Percentiles rank a stretch among this genome's conserved stretches.
These are phyloP conservation scores for Leptographium procerum DNA, from an alignment of 2,329 filamentous ascomycete species.

Conservation along the genomic window DNA sequence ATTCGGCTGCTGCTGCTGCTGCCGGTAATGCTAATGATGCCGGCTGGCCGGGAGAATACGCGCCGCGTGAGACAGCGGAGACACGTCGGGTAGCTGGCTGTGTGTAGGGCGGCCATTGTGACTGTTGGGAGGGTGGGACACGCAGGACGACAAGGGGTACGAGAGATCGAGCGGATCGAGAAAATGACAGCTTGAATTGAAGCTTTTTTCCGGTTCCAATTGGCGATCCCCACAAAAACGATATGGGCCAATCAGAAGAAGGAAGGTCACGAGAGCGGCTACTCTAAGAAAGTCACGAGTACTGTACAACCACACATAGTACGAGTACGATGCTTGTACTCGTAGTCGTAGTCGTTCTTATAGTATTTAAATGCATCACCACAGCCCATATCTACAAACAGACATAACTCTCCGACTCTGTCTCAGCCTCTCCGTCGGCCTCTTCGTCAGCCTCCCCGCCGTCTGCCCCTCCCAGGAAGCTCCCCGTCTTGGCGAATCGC, in stretches of 20 bases:
- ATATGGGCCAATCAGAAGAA: not conserved
- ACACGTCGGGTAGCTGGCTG: conserved; percentile 9
- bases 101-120: not conserved
- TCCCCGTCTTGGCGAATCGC: conserved; percentile 6
- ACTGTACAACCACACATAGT: too few species aligned
- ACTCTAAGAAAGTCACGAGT: too few species aligned
- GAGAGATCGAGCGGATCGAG: too few species aligned
- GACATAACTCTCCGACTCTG: not conserved
- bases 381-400: not conserved
- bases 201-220: not conserved
- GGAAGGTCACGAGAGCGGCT: too few species aligned
- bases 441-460: not conserved
- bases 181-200: not conserved
- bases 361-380: too few species aligned
- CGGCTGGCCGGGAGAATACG: not conserved
- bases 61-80: conserved; percentile 5
- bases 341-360: too few species aligned
- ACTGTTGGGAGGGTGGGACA: not conserved
- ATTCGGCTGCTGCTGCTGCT: not conserved
- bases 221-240: not conserved
- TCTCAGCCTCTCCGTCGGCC: not conserved
- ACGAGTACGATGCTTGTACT: too few species aligned
- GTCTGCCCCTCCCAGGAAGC: not conserved
- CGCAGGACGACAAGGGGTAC: too few species aligned
- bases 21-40: not conserved